Conservation (phyloP, 2,329 filamentous ascomycete species). For the Fusarium tuaranense region DNA sequence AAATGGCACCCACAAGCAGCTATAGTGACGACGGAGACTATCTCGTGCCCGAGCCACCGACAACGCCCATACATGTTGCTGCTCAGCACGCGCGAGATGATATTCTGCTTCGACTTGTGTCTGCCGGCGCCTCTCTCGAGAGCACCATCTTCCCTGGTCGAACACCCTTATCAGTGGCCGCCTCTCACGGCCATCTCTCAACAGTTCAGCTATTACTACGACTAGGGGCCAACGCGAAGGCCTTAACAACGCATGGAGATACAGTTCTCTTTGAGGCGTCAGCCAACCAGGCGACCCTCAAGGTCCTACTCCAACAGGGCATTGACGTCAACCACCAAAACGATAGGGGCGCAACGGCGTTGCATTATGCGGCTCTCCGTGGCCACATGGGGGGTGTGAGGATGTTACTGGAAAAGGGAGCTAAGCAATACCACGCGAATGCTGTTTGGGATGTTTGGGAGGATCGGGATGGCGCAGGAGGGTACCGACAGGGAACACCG, state of each 20-base stretch:
- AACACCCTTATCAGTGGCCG: constrained; percentile 41
- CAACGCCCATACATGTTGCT: constrained; percentile 42
- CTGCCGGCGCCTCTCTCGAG: constrained; percentile 40
- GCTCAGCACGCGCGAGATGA: constrained; percentile 44
- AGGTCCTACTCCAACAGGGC: constrained; percentile 41
- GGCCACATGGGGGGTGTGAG: constrained; percentile 40
- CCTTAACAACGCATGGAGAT: constrained; percentile 43
- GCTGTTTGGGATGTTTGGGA: constrained; percentile 46
- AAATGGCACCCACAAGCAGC: constrained; percentile 11
- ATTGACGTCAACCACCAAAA: constrained; percentile 44
- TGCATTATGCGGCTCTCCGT: constrained; percentile 44
- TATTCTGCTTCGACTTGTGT: constrained; percentile 41
- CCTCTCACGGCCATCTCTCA: constrained; percentile 43
- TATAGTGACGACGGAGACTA: constrained; percentile 33
- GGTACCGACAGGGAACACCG: constrained; percentile 44
- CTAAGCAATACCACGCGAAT: constrained; percentile 43
- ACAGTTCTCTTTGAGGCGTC: constrained; percentile 44
- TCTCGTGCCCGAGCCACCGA: constrained; percentile 41
- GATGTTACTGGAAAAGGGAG: constrained; percentile 41
- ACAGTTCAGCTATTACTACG: constrained; percentile 43
- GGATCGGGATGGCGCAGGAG: constrained; percentile 39
- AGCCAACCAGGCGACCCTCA: constrained; percentile 42
- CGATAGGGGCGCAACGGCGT: constrained; percentile 43
- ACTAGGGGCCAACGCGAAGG: constrained; percentile 39
- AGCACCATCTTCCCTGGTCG: constrained; percentile 45